Base-by-base conservation (phyloP, 331 rosid genomes). In the Quercus phellos region DNA sequence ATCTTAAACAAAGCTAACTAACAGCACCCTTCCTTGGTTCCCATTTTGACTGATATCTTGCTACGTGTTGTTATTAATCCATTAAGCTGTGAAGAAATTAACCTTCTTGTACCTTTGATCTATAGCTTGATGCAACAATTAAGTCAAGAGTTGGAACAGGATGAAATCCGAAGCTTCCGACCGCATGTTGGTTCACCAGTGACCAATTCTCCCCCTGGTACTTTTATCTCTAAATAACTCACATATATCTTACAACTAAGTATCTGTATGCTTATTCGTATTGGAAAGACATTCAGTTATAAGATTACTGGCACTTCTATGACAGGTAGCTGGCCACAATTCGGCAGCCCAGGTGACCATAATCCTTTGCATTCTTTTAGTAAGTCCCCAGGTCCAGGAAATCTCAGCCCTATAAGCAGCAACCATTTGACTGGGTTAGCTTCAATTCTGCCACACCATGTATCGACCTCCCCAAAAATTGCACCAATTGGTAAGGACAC, bases 401-500 rank as follows among this genome's bases (percentile, higher is more conserved):
- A 78, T 86, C 84, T 81, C 72, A 90, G 93, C 83, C 98, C 96
- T 70, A 79, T 88, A 51, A 88, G 71, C 79, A 75, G 91, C 84
- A 89, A 83, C 80, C 90, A 90, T 80, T 80, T 92, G 83, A 79
- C 92, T 75, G 98, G 97, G 73, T 81, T 94, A 85, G 92, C 96
- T 81, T 90, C 98, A 58, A 85, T 94, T 87, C 97, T 92, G 58
- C 92, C 91, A 4, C 89, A 89, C 5, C 96, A 86, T 70, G 56
- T 90, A 26, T 75, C 97, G 61, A 85, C 85, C 70, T 83, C 96
- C 74, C 64, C 93, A 75, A 94, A 90, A 88, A 84, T 92, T 77
- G 93, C 96, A n/a, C 98, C 98, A 0, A 92, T 94, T 64, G 98
- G 98, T 51, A 94, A 94, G 84, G 97, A 94, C 77, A 90, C 86